A percentile compares a stretch with the other conserved stretches of the same genome.
These are phyloP conservation scores for Leptographium procerum DNA, from an alignment of 2,329 filamentous ascomycete genomes.

Conservation along the genomic window DNA sequence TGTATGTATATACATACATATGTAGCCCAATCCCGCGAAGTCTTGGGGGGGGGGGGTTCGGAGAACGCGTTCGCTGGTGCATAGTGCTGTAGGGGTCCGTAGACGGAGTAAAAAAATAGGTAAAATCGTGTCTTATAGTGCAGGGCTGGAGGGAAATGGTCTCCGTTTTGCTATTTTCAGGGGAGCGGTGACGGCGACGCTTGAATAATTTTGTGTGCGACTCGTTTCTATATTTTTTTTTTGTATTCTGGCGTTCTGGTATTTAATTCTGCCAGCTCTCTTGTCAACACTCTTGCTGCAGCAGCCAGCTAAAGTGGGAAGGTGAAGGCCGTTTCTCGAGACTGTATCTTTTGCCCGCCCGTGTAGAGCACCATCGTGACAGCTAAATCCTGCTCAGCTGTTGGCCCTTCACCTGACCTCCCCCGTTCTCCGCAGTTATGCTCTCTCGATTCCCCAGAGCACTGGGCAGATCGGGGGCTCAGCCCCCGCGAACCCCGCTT, in stretches of 20 bases:
- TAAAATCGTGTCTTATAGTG: neutral
- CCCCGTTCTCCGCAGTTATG: conserved; percentile 1
- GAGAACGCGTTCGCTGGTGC: too few species aligned
- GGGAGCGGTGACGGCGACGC: neutral
- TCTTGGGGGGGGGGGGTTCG: too few species aligned
- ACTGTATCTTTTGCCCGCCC: neutral
- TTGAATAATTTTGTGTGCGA: neutral
- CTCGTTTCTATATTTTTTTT: neutral
- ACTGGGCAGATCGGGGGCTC: neutral
- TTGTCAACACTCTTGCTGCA: neutral
- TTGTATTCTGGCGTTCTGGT: neutral
- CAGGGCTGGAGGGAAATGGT: neutral
- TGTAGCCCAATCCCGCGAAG: neutral
- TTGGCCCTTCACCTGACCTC: neutral
- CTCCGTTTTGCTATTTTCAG: neutral
- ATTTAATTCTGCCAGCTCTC: neutral
- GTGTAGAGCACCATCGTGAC: neutral
- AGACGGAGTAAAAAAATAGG: neutral
- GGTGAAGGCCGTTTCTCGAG: neutral
- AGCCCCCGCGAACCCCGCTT: conserved; percentile 12
- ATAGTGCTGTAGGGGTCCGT: neutral
- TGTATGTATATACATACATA: too few species aligned
- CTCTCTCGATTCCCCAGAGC: conserved; percentile 1
- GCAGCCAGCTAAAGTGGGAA: neutral
- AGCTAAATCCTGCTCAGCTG: neutral